Conservation (phyloP, 441 rosid genomes). For the Populus hybrid region DNA sequence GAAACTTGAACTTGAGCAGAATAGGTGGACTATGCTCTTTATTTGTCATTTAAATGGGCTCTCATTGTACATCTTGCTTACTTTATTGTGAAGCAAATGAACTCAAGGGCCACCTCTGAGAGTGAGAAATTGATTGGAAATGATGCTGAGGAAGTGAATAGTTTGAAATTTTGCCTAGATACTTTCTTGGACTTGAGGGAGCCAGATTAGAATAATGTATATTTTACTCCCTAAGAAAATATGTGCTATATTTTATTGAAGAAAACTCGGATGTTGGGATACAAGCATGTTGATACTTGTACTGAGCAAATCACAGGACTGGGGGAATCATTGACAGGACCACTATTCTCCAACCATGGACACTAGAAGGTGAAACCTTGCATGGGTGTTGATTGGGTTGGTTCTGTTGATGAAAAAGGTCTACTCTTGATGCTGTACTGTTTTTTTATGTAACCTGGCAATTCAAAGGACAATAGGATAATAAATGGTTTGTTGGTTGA, state of each 20-base stretch:
- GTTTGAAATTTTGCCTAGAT: not conserved
- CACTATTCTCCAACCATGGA: not conserved
- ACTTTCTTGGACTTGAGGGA: not conserved
- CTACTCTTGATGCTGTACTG: too few species aligned
- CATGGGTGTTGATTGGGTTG: too few species aligned
- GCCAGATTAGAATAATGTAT: not conserved
- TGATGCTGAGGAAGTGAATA: not conserved
- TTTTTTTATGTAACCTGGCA: too few species aligned
- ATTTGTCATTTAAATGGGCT: not conserved
- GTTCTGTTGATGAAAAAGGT: too few species aligned
- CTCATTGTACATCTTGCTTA: not conserved
- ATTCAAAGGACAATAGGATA: too few species aligned
- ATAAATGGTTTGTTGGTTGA: too few species aligned
- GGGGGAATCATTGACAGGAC: not conserved
- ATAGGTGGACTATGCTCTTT: not conserved
- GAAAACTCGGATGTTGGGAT: not conserved
- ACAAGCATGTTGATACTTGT: not conserved
- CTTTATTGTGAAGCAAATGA: not conserved
- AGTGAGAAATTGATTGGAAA: not conserved
- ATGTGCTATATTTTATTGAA: not conserved
- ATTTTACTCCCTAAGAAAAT: not conserved
- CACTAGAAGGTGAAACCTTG: too few species aligned
- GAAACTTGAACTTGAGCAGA: not conserved
- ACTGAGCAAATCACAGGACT: not conserved
- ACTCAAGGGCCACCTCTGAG: too few species aligned